Percentiles rank a stretch among this genome's conserved stretches.
Evolutionary conservation across 129 eudicot genomes (phyloP).

Genomic region (Flaveria brownii): DNA sequence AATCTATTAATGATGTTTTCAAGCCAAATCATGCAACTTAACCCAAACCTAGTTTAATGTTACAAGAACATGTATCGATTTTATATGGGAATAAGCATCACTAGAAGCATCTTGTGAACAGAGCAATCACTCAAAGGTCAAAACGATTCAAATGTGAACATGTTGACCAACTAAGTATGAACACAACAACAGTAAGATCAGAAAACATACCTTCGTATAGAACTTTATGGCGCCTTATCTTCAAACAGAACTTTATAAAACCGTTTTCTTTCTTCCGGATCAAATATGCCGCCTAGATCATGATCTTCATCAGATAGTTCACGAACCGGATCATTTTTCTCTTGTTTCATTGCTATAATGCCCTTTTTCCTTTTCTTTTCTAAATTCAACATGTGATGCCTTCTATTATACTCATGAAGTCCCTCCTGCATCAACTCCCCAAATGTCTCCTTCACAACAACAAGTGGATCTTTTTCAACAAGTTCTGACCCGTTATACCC

Average conservation of each 20-base stretch:
- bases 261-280: slow-evolving; percentile 85
- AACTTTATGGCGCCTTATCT: slow-evolving; percentile 39
- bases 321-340: slow-evolving; percentile 28
- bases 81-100: not conserved
- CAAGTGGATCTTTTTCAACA: slow-evolving; percentile 81
- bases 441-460: slow-evolving; percentile 78
- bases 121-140: not conserved
- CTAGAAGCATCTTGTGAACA: too few species aligned
- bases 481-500: slow-evolving; percentile 69
- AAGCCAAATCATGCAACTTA: not conserved
- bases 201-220: slow-evolving; percentile 30
- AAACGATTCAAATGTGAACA: not conserved
- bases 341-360: slow-evolving; percentile 32
- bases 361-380: slow-evolving; percentile 73
- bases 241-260: slow-evolving; percentile 83
- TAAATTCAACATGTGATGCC: slow-evolving; percentile 58
- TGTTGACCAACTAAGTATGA: not conserved
- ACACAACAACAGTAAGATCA: not conserved
- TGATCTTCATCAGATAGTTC: slow-evolving; percentile 57
- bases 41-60: not conserved
- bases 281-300: slow-evolving; percentile 74
- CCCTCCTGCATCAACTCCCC: slow-evolving; percentile 94
- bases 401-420: slow-evolving; percentile 75
- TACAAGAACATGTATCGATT: not conserved
- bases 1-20: too few species aligned